phyloP scores from a whole-genome alignment of 2,329 filamentous ascomycete species.

The Cladophialophora exuberans region DNA sequence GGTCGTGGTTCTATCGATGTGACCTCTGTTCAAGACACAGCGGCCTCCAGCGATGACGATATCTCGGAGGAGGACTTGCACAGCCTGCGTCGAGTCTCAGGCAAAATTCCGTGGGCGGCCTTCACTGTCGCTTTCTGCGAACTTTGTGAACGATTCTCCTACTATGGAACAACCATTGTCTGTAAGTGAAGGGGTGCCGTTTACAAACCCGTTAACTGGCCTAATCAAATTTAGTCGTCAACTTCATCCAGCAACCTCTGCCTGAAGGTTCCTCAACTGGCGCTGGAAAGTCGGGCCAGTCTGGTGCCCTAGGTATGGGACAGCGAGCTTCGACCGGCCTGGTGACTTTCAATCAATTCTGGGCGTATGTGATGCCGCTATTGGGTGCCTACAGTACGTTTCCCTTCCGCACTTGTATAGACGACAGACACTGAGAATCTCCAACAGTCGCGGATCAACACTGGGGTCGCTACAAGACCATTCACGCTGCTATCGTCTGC shows the following conservation, averaged over 20 bases:
- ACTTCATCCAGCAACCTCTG: conserved; percentile 63
- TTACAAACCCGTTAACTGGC: conserved; percentile 58
- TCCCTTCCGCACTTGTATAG: neutral
- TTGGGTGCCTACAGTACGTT: conserved; percentile 47
- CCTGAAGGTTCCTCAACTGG: conserved; percentile 60
- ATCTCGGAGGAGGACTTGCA: conserved; percentile 32
- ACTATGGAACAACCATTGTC: conserved; percentile 33
- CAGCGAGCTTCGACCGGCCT: conserved; percentile 58
- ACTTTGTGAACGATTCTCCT: conserved; percentile 34
- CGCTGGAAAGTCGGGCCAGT: conserved; percentile 53
- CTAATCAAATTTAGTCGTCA: conserved; percentile 52
- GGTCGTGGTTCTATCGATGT: conserved; percentile 25
- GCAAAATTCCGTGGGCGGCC: conserved; percentile 31
- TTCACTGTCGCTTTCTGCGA: conserved; percentile 34
- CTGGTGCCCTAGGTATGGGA: conserved; percentile 63
- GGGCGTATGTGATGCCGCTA: conserved; percentile 64
- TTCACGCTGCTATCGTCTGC: conserved; percentile 66
- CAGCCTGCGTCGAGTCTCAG: conserved; percentile 31
- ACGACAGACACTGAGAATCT: neutral
- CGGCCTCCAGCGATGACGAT: conserved; percentile 20
- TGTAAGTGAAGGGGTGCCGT: conserved; percentile 30
- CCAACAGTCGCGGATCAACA: conserved; percentile 65
- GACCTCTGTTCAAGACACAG: conserved; percentile 8
- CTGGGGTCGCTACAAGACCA: conserved; percentile 70
- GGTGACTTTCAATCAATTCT: conserved; percentile 63